phyloP scores from a whole-genome alignment of 495 filamentous ascomycete species.

The Apodospora peruviana region DNA sequence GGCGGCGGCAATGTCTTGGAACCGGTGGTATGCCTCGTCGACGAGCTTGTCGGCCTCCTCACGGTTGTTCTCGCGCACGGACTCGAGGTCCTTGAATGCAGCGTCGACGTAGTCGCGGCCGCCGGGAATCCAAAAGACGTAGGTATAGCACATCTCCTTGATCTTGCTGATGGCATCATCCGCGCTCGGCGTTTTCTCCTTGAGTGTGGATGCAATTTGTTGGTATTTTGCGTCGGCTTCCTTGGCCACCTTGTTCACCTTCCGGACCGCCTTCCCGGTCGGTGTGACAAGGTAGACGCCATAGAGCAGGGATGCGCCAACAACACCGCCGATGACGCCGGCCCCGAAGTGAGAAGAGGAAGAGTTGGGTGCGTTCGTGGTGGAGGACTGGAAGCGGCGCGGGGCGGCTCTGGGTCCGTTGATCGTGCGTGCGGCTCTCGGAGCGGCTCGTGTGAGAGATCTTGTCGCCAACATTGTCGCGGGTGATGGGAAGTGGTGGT shows the following conservation, averaged over 20 bases:
- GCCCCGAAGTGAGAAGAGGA: conserved; percentile 42
- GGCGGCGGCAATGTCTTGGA: conserved; percentile 43
- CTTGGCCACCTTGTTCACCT: conserved; percentile 42
- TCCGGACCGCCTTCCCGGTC: conserved; percentile 40
- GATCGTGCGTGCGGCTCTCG: conserved; percentile 4
- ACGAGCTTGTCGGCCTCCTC: conserved; percentile 60
- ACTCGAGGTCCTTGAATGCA: conserved; percentile 58
- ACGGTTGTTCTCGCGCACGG: conserved; percentile 50
- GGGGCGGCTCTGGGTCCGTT: not conserved
- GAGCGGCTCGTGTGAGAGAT: conserved; percentile 1
- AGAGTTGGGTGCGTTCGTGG: conserved; percentile 14
- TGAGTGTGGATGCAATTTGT: conserved; percentile 42
- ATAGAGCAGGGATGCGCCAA: conserved; percentile 28
- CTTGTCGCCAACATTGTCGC: not conserved
- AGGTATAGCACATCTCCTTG: conserved; percentile 51
- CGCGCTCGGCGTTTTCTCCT: conserved; percentile 50
- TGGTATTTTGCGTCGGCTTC: conserved; percentile 49
- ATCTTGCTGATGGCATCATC: conserved; percentile 55
- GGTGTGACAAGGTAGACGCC: conserved; percentile 55
- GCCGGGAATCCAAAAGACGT: conserved; percentile 63
- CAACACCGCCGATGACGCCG: conserved; percentile 42
- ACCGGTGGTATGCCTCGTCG: conserved; percentile 51
- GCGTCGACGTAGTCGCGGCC: conserved; percentile 53
- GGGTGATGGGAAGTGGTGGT: too few species aligned
- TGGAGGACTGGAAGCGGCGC: conserved; percentile 41